Evolutionary conservation across 2,329 filamentous ascomycete genomes (phyloP).

Genomic region (Stagonosporopsis vannaccii): DNA sequence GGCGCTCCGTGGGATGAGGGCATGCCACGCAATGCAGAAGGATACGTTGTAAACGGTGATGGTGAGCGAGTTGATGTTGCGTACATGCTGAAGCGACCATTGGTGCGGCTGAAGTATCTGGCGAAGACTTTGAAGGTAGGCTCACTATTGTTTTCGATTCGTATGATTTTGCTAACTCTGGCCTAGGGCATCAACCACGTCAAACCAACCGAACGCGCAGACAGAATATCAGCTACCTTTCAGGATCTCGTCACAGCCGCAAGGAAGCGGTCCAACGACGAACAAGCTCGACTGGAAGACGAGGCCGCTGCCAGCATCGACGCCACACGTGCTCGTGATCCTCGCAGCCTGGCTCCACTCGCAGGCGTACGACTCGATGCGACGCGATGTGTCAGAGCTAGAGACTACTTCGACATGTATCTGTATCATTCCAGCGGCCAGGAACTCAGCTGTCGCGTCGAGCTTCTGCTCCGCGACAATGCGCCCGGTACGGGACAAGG

Average conservation of each 20-base stretch:
- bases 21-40: slow-evolving; percentile 65
- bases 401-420: slow-evolving; percentile 88
- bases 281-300: slow-evolving; percentile 77
- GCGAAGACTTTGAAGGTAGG: slow-evolving; percentile 79
- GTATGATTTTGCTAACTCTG: slow-evolving; percentile 38
- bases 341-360: slow-evolving; percentile 76
- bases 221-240: slow-evolving; percentile 68
- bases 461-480: slow-evolving; percentile 85
- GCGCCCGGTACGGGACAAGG: slow-evolving; percentile 68
- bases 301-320: slow-evolving; percentile 88
- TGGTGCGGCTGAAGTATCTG: slow-evolving; percentile 88
- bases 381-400: slow-evolving; percentile 82
- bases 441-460: slow-evolving; percentile 85
- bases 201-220: slow-evolving; percentile 63
- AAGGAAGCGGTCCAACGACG: slow-evolving; percentile 75
- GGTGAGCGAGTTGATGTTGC: slow-evolving; percentile 94
- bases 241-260: slow-evolving; percentile 78
- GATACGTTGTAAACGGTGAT: slow-evolving; percentile 71
- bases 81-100: slow-evolving; percentile 85
- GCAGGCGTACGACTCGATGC: slow-evolving; percentile 75
- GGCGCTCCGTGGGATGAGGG: slow-evolving; percentile 61
- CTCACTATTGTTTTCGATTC: neutral
- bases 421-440: slow-evolving; percentile 89
- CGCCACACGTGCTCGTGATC: slow-evolving; percentile 78
- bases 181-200: slow-evolving; percentile 64